Percentiles rank a stretch among this genome's conserved stretches.
phyloP scores from a whole-genome alignment of 1,284 basidiomycete species.

The Malassezia vespertilionis region DNA sequence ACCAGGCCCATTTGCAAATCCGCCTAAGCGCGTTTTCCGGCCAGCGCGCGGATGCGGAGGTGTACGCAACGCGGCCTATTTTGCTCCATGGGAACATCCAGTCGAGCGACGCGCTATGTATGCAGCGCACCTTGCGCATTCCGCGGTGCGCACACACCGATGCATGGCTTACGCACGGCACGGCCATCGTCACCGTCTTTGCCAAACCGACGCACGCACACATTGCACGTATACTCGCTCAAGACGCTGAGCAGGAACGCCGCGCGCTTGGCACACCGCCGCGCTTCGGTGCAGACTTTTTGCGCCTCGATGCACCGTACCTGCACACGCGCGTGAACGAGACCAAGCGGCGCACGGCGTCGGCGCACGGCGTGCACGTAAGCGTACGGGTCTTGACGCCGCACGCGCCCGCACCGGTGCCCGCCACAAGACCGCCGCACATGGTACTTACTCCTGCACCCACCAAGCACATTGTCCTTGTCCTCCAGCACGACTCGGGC shows the following conservation, averaged over 20 bases:
- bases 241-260: not conserved
- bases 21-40: not conserved
- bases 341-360: not conserved
- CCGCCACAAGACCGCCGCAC: not conserved
- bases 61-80: constrained; percentile 6
- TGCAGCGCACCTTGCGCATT: not conserved
- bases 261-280: not conserved
- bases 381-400: not conserved
- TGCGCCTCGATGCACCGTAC: not conserved
- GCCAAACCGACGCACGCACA: constrained; percentile 1
- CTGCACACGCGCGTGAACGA: not conserved
- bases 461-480: not conserved
- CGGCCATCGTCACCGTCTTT: constrained; percentile 1
- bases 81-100: not conserved
- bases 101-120: not conserved
- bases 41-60: not conserved
- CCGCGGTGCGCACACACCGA: not conserved
- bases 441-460: not conserved
- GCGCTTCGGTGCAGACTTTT: not conserved
- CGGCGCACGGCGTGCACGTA: not conserved
- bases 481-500: not conserved
- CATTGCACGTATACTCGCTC: not conserved
- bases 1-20: constrained; percentile 4
- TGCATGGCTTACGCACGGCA: not conserved
- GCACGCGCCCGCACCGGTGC: no score